phyloP scores from a whole-genome alignment of 2,329 filamentous ascomycete species.

The Xylariaceae sp. region DNA sequence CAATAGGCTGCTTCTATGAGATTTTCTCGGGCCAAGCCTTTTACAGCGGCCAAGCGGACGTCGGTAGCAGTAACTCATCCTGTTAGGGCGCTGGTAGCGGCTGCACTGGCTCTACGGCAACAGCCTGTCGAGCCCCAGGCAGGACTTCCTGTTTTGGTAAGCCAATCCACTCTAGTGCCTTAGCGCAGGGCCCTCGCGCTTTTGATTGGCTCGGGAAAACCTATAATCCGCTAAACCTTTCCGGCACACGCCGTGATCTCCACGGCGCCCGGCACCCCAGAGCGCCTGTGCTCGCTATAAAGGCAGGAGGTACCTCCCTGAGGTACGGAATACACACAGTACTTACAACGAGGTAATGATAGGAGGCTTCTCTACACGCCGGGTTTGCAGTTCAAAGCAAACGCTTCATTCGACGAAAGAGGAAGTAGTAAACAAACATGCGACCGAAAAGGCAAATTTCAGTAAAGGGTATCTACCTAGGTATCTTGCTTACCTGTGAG shows the following conservation, averaged over 20 bases:
- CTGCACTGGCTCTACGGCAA: constrained; percentile 10
- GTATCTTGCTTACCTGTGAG: no score
- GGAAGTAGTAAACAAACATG: no score
- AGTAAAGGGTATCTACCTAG: no score
- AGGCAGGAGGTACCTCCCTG: no score
- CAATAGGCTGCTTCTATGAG: constrained; percentile 23
- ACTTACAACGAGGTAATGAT: no score
- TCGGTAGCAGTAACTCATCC: constrained; percentile 16
- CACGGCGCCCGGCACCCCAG: constrained; percentile 1
- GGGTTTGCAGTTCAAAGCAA: no score
- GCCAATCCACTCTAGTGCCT: constrained; percentile 22
- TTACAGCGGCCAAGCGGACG: constrained; percentile 8
- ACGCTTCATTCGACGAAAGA: no score
- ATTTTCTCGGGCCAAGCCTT: constrained; percentile 27
- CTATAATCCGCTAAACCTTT: constrained; percentile 28
- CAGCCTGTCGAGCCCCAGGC: constrained; percentile 13
- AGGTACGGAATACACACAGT: no score
- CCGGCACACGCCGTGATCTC: constrained; percentile 19
- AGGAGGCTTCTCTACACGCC: no score
- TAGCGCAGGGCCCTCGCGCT: not conserved
- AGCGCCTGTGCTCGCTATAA: not conserved
- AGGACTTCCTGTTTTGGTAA: constrained; percentile 30
- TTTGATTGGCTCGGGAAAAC: constrained; percentile 30
- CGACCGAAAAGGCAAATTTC: no score
- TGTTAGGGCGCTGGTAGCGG: constrained; percentile 8